Percentiles rank a stretch among this genome's conserved stretches.
phyloP scores from a whole-genome alignment of 352 stramenopile genomes.

The Paralagenidium karlingii region DNA sequence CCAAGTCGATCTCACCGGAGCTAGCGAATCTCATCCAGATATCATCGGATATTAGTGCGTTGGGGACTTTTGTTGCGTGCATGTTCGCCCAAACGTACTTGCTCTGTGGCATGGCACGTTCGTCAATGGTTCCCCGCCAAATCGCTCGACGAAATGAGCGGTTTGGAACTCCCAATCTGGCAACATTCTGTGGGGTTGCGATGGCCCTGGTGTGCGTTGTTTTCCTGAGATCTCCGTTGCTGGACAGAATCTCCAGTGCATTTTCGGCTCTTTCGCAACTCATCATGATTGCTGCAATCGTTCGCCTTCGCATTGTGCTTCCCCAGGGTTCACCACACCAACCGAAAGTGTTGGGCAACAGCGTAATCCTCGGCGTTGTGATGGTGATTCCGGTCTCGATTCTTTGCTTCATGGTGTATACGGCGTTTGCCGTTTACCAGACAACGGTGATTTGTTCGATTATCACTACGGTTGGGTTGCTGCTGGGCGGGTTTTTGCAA shows the following conservation, averaged over 20 bases:
- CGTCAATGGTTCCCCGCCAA: constrained; percentile 61
- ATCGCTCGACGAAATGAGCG: constrained; percentile 37
- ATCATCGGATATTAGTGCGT: too few relatives aligned
- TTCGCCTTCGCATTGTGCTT: constrained; percentile 70
- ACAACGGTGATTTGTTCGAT: not conserved
- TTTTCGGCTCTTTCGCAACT: constrained; percentile 78
- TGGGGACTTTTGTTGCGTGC: constrained; percentile 85
- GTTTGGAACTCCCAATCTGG: constrained; percentile 22
- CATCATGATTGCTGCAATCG: constrained; percentile 83
- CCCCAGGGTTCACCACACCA: constrained; percentile 57
- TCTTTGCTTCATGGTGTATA: constrained; percentile 16
- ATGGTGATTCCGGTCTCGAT: constrained; percentile 22
- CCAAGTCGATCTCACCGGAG: constrained; percentile 60
- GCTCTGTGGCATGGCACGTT: constrained; percentile 66
- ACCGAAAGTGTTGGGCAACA: constrained; percentile 31
- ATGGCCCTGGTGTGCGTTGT: constrained; percentile 70
- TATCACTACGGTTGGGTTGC: too few relatives aligned
- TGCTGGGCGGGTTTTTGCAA: too few relatives aligned
- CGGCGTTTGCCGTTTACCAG: not conserved
- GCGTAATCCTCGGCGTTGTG: constrained; percentile 15
- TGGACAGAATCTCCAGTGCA: too few relatives aligned
- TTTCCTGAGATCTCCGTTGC: too few relatives aligned
- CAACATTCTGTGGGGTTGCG: constrained; percentile 32
- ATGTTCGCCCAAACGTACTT: constrained; percentile 84
- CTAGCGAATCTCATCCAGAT: constrained; percentile 75